These are phyloP conservation scores for Sporothrix pallida DNA, from an alignment of 2,329 filamentous ascomycete genomes.

Conservation along the genomic window DNA sequence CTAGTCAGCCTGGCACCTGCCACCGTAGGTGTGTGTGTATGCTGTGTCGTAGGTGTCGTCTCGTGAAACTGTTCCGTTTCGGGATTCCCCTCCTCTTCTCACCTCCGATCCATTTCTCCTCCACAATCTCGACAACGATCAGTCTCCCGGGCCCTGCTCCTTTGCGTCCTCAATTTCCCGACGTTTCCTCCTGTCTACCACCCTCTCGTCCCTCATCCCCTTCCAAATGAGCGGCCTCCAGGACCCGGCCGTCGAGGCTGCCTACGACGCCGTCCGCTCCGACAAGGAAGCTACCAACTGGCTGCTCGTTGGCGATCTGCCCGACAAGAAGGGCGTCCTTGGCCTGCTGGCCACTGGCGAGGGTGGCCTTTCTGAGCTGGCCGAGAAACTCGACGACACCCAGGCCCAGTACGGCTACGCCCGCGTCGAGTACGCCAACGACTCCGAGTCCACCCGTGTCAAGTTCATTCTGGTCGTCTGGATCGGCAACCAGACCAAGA, in stretches of 20 bases:
- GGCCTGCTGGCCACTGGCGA: conserved; percentile 62
- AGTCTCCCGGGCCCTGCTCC: background rate
- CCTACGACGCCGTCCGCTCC: conserved; percentile 70
- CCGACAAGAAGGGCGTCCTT: conserved; percentile 59
- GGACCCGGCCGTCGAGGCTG: conserved; percentile 64
- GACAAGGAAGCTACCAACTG: conserved; percentile 71
- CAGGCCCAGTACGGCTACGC: conserved; percentile 71
- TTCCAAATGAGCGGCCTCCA: conserved; percentile 61
- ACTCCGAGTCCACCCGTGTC: conserved; percentile 69
- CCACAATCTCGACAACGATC: conserved; percentile 1
- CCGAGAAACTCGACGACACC: conserved; percentile 59
- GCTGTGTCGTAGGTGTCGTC: background rate
- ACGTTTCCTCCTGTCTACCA: background rate
- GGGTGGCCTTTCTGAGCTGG: conserved; percentile 66
- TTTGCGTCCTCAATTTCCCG: background rate
- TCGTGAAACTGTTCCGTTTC: conserved; percentile 18
- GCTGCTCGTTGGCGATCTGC: conserved; percentile 68
- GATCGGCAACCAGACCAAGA: conserved; percentile 68
- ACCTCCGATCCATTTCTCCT: background rate
- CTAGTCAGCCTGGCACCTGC: background rate
- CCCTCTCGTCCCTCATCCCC: background rate
- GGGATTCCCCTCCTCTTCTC: background rate
- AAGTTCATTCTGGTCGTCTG: conserved; percentile 73
- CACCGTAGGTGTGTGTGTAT: too few species aligned
- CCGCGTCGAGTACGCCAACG: conserved; percentile 72